These are phyloP conservation scores for Xerocomus amazonicus DNA, from an alignment of 1,284 basidiomycete genomes.

Conservation along the genomic window DNA sequence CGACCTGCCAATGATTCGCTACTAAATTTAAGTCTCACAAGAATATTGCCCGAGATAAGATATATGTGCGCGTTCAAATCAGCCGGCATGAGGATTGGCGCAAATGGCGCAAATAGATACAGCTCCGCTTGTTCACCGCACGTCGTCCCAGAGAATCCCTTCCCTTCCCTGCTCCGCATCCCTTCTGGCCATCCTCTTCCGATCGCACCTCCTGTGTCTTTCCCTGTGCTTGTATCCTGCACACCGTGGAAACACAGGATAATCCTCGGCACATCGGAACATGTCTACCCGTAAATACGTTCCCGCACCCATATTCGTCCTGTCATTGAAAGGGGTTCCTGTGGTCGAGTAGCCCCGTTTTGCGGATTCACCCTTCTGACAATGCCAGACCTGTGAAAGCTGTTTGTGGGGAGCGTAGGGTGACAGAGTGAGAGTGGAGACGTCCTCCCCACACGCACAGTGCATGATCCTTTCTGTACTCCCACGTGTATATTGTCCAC, in stretches of 20 bases:
- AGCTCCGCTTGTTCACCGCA: constrained; percentile 3
- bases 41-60: too few species aligned
- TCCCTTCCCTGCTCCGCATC: constrained; percentile 15
- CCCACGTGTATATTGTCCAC: background rate
- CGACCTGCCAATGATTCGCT: constrained; percentile 5
- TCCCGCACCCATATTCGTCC: constrained; percentile 14
- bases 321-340: constrained; percentile 22
- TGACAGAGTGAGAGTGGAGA: background rate
- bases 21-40: too few species aligned
- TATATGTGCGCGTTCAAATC: too few species aligned
- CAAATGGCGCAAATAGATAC: constrained; percentile 16
- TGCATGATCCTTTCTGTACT: background rate
- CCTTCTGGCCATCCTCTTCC: constrained; percentile 5
- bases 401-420: constrained; percentile 20
- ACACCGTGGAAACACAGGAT: constrained; percentile 10
- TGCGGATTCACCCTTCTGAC: background rate
- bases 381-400: constrained; percentile 2
- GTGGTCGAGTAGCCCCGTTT: constrained; percentile 15
- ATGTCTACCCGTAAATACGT: background rate
- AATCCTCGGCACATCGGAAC: constrained; percentile 8
- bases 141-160: constrained; percentile 15
- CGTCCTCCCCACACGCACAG: background rate
- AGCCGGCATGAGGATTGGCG: constrained; percentile 5
- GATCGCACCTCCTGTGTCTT: constrained; percentile 1
- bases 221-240: constrained; percentile 3